Evolutionary conservation across 495 filamentous ascomycete genomes (phyloP), one percentile per base, ranked within the genome.

Genomic region (Trichocladium antarcticum): DNA sequence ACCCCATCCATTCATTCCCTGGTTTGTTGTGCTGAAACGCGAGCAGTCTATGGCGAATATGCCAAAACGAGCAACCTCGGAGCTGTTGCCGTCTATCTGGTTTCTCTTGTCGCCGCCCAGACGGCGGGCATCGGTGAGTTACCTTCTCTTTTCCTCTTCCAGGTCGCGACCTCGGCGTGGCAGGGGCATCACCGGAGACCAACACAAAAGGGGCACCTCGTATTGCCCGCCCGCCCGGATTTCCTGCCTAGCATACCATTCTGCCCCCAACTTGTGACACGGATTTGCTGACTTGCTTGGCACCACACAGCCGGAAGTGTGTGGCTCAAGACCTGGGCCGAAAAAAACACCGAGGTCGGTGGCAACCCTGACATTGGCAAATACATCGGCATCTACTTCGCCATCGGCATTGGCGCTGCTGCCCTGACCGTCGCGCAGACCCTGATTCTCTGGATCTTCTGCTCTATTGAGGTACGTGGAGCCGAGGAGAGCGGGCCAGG

Each of bases 401-500:
- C 85, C 20, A 84, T 99, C 65, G 93, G 93, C 27, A 65, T 97
- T 39, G 93, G 93, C n/a, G 80, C 85, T 17, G 82, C 93, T 21
- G 75, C 75, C 27, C 71, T 99, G 54, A 88, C 90, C 16, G 87
- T 96, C 36, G 57, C 92, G 31, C 93, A 99, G 68, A 95, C 90
- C 22, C 70, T 99, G 47, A 89, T 99, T 50, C 72, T 99, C 16
- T 97, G 90, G 90, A 95, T 99, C 54, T 96, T 96, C 70, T 99
- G 93, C 68, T 95, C 93, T 2, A 96, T 99, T 52, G 89, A 97
- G 76, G 83, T 84, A 71, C 50, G 80, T 57, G 24, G 21, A 9
- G 11, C 11, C 20, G 4, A 47, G 38, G 5, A 4, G 27, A 20
- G 36, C 47, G 53, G n/a, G 44, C 53, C 40, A 40, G 14, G 19